Evolutionary conservation across 2,329 filamentous ascomycete genomes (phyloP).

Genomic region (Emergomyces africanus): DNA sequence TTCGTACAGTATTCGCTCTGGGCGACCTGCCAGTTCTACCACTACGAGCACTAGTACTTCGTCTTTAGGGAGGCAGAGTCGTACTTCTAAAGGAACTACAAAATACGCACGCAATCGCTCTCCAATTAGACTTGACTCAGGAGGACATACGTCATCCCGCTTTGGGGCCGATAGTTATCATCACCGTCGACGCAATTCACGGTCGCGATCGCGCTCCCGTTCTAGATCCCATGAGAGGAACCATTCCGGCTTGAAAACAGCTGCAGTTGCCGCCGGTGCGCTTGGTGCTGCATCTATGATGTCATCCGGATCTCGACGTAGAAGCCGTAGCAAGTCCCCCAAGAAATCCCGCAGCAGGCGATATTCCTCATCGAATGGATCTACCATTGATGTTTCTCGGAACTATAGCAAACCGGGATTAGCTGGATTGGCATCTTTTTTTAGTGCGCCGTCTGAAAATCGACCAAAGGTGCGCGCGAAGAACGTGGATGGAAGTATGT

Average conservation of each 20-base stretch:
- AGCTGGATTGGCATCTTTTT: constrained; percentile 50
- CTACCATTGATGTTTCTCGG: constrained; percentile 54
- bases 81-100: constrained; percentile 28
- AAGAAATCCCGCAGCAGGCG: constrained; percentile 15
- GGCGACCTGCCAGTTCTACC: constrained; percentile 25
- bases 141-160: neutral
- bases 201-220: constrained; percentile 18
- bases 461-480: constrained; percentile 23
- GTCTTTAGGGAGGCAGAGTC: constrained; percentile 24
- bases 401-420: constrained; percentile 36
- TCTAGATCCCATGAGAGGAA: constrained; percentile 11
- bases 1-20: constrained; percentile 46
- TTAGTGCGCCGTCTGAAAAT: constrained; percentile 47
- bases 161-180: neutral
- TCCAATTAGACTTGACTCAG: constrained; percentile 16
- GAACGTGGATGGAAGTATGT: constrained; percentile 31
- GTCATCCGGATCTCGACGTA: constrained; percentile 15
- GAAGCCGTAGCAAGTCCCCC: constrained; percentile 25
- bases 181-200: constrained; percentile 21
- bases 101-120: constrained; percentile 21
- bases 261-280: constrained; percentile 28
- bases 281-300: constrained; percentile 19
- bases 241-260: constrained; percentile 10
- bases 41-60: constrained; percentile 19
- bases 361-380: constrained; percentile 41